Evolutionary conservation across 2,329 filamentous ascomycete species (phyloP).

Genomic region (Epichloe glyceriae): DNA sequence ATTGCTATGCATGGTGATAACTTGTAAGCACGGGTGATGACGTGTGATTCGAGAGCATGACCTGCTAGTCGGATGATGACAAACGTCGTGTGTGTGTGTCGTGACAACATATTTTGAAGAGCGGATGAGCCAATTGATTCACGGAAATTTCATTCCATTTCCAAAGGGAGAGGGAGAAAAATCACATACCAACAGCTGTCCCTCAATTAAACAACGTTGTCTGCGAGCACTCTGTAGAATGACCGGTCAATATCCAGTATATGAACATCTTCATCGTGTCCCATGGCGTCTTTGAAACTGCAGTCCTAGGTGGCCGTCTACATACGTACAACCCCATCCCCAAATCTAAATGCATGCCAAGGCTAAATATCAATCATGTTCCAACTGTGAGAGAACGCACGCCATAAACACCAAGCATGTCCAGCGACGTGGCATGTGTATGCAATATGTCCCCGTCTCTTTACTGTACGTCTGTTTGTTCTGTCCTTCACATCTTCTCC

Average conservation of each 20-base stretch:
- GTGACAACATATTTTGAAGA: too few relatives aligned
- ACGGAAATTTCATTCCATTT: too few relatives aligned
- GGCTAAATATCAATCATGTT: background rate
- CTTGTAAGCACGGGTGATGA: background rate
- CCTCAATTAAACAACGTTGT: too few relatives aligned
- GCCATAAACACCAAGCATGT: background rate
- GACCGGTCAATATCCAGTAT: background rate
- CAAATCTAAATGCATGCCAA: background rate
- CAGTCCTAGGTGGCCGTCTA: too few relatives aligned
- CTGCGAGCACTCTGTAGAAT: too few relatives aligned
- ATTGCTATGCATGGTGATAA: background rate
- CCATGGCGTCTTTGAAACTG: background rate
- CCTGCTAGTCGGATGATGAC: too few relatives aligned
- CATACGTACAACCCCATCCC: background rate
- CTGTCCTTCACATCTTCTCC: slow-evolving; percentile 25
- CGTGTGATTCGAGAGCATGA: too few relatives aligned
- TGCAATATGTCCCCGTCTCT: background rate
- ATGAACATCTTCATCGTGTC: background rate
- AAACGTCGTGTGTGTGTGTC: too few relatives aligned
- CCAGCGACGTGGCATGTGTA: background rate
- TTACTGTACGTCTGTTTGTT: background rate
- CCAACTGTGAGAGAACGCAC: background rate
- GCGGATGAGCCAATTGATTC: too few relatives aligned
- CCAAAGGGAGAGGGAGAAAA: too few relatives aligned
- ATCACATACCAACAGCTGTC: too few relatives aligned